A percentile compares a stretch with the other conserved stretches of the same genome.
phyloP scores from a whole-genome alignment of 1,284 basidiomycete genomes.

The Fomitopsis schrenkii region DNA sequence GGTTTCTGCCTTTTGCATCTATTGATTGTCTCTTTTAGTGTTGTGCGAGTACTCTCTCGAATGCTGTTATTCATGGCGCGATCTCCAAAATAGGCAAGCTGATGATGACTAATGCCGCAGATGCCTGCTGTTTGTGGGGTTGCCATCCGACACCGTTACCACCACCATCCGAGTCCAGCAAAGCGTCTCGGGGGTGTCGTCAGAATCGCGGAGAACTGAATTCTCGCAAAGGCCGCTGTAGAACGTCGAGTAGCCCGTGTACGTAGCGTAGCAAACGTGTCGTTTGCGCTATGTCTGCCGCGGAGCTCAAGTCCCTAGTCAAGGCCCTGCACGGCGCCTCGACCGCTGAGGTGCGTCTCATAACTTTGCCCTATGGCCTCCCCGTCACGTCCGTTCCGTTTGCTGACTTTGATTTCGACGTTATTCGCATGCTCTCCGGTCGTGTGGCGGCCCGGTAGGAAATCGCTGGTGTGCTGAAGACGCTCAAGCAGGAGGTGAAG shows the following conservation, averaged over 20 bases:
- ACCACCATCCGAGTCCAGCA: conserved; percentile 1
- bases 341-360: conserved; percentile 54
- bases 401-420: conserved; percentile 22
- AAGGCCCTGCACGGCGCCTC: conserved; percentile 69
- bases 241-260: conserved; percentile 2
- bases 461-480: conserved; percentile 62
- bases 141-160: background rate
- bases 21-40: too few species aligned
- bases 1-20: too few species aligned
- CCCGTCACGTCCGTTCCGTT: conserved; percentile 32
- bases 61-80: background rate
- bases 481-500: conserved; percentile 74
- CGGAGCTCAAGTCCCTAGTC: conserved; percentile 75
- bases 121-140: background rate
- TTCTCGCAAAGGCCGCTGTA: background rate
- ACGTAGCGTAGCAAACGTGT: conserved; percentile 10
- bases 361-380: conserved; percentile 31
- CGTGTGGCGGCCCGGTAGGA: conserved; percentile 46
- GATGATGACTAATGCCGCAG: background rate
- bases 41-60: too few species aligned
- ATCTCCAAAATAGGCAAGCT: background rate
- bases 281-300: conserved; percentile 22
- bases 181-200: conserved; percentile 1
- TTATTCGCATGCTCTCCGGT: background rate
- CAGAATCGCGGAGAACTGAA: background rate